These are phyloP conservation scores for Tylopilus microsporus DNA, from an alignment of 1,284 basidiomycete species.

Conservation along the genomic window DNA sequence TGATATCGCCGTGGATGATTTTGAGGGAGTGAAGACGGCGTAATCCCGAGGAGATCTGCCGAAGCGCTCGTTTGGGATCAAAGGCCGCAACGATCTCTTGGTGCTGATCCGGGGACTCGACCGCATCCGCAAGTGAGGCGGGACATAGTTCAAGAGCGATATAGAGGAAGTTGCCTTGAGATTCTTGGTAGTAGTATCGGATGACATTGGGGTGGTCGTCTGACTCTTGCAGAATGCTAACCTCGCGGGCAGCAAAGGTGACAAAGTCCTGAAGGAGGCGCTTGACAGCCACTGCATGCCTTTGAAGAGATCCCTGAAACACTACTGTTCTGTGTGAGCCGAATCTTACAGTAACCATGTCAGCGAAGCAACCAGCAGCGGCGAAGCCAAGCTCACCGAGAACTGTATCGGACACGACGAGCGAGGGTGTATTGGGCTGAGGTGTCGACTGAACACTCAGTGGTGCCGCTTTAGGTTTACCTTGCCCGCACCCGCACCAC, in stretches of 20 bases:
- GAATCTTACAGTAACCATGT: slow-evolving; percentile 56
- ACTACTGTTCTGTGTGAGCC: slow-evolving; percentile 97
- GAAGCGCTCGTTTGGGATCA: slow-evolving; percentile 83
- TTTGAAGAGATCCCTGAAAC: slow-evolving; percentile 89
- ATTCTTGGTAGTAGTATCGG: slow-evolving; percentile 96
- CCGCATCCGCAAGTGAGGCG: slow-evolving; percentile 87
- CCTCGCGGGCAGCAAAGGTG: slow-evolving; percentile 90
- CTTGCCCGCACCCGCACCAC: slow-evolving; percentile 5
- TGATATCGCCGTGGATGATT: slow-evolving; percentile 97
- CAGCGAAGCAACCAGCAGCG: not conserved
- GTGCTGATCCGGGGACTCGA: slow-evolving; percentile 78
- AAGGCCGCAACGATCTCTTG: slow-evolving; percentile 65
- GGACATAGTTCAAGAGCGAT: slow-evolving; percentile 97
- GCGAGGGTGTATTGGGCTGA: slow-evolving; percentile 32
- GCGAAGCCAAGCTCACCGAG: slow-evolving; percentile 52
- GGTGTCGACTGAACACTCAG: slow-evolving; percentile 26
- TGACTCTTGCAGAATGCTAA: slow-evolving; percentile 89
- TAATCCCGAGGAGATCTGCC: slow-evolving; percentile 84
- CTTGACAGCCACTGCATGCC: slow-evolving; percentile 94
- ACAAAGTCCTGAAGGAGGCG: slow-evolving; percentile 94
- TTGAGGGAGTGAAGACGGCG: slow-evolving; percentile 91
- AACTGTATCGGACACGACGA: slow-evolving; percentile 72
- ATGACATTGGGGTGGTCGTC: slow-evolving; percentile 99
- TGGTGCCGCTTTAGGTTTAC: slow-evolving; percentile 10
- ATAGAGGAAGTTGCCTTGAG: slow-evolving; percentile 89